Conservation (phyloP, 2,329 filamentous ascomycete genomes). For the Metarhizium humberi region DNA sequence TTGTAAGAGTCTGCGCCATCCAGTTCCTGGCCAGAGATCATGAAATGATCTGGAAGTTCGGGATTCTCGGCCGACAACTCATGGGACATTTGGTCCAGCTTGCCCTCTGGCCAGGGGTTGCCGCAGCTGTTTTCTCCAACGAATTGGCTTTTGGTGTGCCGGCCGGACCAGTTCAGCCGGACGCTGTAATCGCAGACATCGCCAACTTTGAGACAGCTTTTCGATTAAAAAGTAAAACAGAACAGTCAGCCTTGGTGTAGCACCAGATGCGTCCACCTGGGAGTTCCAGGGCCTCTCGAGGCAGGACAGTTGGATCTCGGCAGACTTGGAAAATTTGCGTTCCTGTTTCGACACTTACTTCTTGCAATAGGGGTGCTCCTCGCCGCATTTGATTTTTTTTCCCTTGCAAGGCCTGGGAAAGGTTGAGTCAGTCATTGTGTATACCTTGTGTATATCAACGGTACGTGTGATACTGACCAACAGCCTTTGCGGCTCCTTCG, state of each 20-base stretch:
- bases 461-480: conserved; percentile 24
- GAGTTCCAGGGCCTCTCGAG: neutral
- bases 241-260: neutral
- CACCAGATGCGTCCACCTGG: neutral
- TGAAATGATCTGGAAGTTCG: neutral
- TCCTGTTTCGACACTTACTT: conserved; percentile 35
- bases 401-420: conserved; percentile 63
- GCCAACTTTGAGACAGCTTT: conserved; percentile 56
- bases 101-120: neutral
- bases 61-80: neutral
- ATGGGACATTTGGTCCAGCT: conserved; percentile 1
- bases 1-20: neutral
- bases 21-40: neutral
- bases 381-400: conserved; percentile 66
- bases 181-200: conserved; percentile 76
- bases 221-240: neutral
- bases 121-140: neutral
- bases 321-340: neutral
- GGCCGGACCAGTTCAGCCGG: conserved; percentile 70
- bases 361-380: conserved; percentile 62
- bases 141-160: conserved; percentile 22
- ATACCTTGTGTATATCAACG: neutral
- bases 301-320: neutral
- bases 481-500: conserved; percentile 35
- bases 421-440: neutral